A percentile compares a stretch with the other conserved stretches of the same genome.
These are phyloP conservation scores for Xylaria sp. DNA, from an alignment of 2,329 filamentous ascomycete species.

Conservation along the genomic window DNA sequence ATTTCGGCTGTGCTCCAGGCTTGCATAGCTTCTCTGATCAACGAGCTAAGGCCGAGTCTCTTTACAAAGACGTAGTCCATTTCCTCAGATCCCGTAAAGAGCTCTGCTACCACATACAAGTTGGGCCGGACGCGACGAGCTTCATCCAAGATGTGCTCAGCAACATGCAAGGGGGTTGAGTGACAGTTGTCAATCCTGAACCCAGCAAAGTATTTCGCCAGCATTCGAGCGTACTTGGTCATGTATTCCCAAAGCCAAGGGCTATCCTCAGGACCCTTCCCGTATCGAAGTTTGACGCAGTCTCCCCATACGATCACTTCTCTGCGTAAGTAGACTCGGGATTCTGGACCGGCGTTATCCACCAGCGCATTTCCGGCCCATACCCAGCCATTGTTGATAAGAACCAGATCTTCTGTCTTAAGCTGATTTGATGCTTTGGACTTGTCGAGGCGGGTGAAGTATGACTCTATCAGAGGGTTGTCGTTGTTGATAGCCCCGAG, in stretches of 20 bases:
- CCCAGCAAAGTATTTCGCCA: slow-evolving; percentile 94
- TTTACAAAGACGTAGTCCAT: slow-evolving; percentile 97
- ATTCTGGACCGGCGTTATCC: slow-evolving; percentile 90
- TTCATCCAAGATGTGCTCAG: slow-evolving; percentile 92
- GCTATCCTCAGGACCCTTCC: slow-evolving; percentile 78
- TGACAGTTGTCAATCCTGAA: slow-evolving; percentile 99
- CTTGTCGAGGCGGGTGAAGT: slow-evolving; percentile 86
- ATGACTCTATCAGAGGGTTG: slow-evolving; percentile 87
- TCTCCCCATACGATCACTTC: slow-evolving; percentile 99
- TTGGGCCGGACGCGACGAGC: slow-evolving; percentile 88
- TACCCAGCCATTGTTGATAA: slow-evolving; percentile 98
- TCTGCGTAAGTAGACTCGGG: slow-evolving; percentile 89
- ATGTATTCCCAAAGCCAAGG: slow-evolving; percentile 96
- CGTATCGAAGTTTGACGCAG: slow-evolving; percentile 96
- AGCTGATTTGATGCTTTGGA: slow-evolving; percentile 81
- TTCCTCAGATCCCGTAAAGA: slow-evolving; percentile 94
- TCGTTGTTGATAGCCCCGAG: slow-evolving; percentile 76
- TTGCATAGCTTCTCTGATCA: slow-evolving; percentile 98
- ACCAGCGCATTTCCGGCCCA: slow-evolving; percentile 95
- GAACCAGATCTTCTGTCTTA: slow-evolving; percentile 74
- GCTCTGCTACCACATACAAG: slow-evolving; percentile 89
- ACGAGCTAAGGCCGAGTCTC: slow-evolving; percentile 83
- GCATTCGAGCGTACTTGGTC: slow-evolving; percentile 86
- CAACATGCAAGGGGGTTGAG: slow-evolving; percentile 92
- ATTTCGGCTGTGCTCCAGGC: slow-evolving; percentile 94